Conservation (phyloP, 225 moss, liverwort and hornwort genomes). For the Sphagnum tenellum region DNA sequence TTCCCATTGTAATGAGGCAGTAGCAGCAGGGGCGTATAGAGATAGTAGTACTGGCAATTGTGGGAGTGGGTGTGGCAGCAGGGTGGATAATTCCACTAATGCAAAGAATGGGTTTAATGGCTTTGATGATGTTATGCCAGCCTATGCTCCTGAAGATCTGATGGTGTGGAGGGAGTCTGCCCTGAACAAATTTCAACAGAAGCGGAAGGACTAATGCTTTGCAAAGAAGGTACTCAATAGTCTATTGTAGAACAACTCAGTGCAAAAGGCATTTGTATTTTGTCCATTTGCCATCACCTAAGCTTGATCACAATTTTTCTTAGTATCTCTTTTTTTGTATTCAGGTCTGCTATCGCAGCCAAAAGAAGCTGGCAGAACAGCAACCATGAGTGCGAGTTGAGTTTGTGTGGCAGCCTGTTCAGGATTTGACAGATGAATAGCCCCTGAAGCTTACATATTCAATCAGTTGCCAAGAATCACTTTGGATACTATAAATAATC, state of each 20-base stretch:
- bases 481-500: too few relatives aligned
- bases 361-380: conserved; percentile 47
- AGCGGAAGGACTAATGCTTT: conserved; percentile 89
- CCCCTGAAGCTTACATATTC: too few relatives aligned
- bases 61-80: too few relatives aligned
- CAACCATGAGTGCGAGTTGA: conserved; percentile 38
- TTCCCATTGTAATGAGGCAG: too few relatives aligned
- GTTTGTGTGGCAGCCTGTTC: conserved; percentile 40
- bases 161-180: conserved; percentile 84
- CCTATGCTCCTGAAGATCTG: conserved; percentile 9
- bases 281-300: too few relatives aligned
- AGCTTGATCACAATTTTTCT: too few relatives aligned
- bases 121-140: conserved; percentile 13
- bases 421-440: conserved; percentile 4
- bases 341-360: conserved; percentile 53
- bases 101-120: conserved; percentile 27
- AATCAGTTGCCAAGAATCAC: too few relatives aligned
- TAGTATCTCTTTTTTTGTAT: not conserved
- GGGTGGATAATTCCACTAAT: conserved; percentile 15
- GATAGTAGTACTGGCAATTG: too few relatives aligned
- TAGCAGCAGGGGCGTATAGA: too few relatives aligned
- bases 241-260: too few relatives aligned
- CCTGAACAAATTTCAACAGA: conserved; percentile 85
- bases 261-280: too few relatives aligned
- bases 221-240: conserved; percentile 69